Percentiles rank a stretch among this genome's conserved stretches.
These are phyloP conservation scores for Penicillium canescens DNA, from an alignment of 495 filamentous ascomycete species.

Conservation along the genomic window DNA sequence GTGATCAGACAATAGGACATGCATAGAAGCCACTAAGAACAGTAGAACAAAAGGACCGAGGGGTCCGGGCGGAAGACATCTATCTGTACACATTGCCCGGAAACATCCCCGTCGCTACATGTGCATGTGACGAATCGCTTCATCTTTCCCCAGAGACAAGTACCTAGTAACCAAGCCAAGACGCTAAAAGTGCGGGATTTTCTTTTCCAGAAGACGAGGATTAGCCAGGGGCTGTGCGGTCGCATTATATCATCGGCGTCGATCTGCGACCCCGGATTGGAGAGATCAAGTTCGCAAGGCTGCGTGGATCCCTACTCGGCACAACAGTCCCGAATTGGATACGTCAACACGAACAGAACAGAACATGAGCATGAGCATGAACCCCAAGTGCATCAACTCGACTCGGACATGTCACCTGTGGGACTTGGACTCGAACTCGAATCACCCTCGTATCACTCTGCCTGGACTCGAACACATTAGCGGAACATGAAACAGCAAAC, in stretches of 20 bases:
- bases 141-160: not conserved
- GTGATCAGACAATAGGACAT: too few species aligned
- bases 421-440: too few species aligned
- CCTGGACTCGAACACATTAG: not conserved
- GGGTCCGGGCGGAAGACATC: too few species aligned
- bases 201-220: conserved; percentile 17
- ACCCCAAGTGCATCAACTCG: too few species aligned
- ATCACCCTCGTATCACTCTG: too few species aligned
- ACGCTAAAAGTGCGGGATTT: conserved; percentile 24
- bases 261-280: conserved; percentile 14
- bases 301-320: conserved; percentile 1
- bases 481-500: not conserved
- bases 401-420: too few species aligned
- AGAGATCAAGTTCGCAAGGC: not conserved
- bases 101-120: not conserved
- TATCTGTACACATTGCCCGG: too few species aligned
- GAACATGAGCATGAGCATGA: too few species aligned
- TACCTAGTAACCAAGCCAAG: conserved; percentile 1
- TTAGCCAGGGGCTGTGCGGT: conserved; percentile 18
- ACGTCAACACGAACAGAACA: too few species aligned
- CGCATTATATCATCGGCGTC: conserved; percentile 10
- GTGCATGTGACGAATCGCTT: conserved; percentile 1
- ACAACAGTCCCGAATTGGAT: not conserved
- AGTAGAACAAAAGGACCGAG: not conserved
- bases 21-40: not conserved